Evolutionary conservation across 257 asterid genomes (phyloP), one percentile per base, ranked within the genome.

Genomic region (Orobanche coerulescens): DNA sequence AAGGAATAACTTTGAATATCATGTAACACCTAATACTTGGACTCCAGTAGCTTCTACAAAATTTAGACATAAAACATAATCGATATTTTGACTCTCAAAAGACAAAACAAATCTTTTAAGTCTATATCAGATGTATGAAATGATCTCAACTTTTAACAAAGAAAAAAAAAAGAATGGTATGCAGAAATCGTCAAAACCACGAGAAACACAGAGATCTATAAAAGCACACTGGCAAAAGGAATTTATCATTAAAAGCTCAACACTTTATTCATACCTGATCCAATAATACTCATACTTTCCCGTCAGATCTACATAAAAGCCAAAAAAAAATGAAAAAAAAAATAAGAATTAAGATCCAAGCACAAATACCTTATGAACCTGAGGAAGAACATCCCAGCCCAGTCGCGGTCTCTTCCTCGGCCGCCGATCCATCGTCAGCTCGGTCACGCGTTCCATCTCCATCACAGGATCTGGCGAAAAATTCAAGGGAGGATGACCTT

Each of bases 391-490:
- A 66, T 88, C 96, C 98, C 98, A 91, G 10, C 95, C 98, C 79
- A 88, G 49, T 28, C 98, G 96, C 64, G 72, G 74, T 75, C 98
- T 67, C 55, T 88, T 91, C 62, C 93, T 76, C 48, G 98, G 94
- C 55, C 92, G 73, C 57, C 80, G 90, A 64, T 91, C 93, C 82
- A 88, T 83, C 3, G 94, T 85, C 72, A 85, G 74, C 66, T 81
- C 98, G 2, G 88, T 88, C 68, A 92, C 87, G 69, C 95, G 98
- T 65, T 88, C 98, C 83, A 70, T 92, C 78, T 88, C 98, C 96
- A 92, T 92, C 23, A 42, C 67, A 18, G 36, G 73, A 60, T 57
- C 6, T 12, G 33, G 57, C 47, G 47, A n/a, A 73, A 53, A 68
- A 48, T 47, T 60, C 58, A 12, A 72, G 62, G 62, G 66, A 70